Evolutionary conservation across 306 rosid genomes (phyloP).

Genomic region (Senna siamea): DNA sequence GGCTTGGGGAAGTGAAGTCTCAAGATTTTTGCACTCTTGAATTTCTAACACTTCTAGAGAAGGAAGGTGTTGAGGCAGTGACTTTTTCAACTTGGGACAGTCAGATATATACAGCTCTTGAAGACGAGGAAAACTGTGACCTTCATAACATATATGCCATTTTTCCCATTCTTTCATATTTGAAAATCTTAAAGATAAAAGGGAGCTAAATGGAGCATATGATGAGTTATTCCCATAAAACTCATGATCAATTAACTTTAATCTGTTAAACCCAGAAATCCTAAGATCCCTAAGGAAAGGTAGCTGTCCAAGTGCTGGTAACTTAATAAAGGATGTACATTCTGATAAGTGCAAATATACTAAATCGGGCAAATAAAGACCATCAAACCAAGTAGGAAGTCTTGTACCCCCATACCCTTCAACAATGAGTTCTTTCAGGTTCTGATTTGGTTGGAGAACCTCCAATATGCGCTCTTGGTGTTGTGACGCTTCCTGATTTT

Average conservation of each 20-base stretch:
- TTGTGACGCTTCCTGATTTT: not conserved
- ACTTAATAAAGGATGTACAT: not conserved
- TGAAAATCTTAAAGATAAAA: not conserved
- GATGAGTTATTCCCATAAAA: not conserved
- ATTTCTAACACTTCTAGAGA: not conserved
- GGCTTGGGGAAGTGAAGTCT: not conserved
- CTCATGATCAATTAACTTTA: not conserved
- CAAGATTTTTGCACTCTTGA: not conserved
- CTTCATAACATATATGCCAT: not conserved
- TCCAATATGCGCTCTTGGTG: not conserved
- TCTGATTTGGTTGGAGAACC: not conserved
- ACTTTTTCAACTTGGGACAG: conserved; percentile 11
- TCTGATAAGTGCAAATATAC: fast-evolving
- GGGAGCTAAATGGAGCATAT: not conserved
- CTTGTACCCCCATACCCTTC: not conserved
- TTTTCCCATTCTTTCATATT: not conserved
- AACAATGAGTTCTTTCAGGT: not conserved
- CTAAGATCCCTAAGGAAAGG: not conserved
- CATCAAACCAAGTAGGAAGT: conserved; percentile 29
- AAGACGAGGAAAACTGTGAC: conserved; percentile 24
- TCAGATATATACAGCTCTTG: not conserved
- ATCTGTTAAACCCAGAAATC: not conserved
- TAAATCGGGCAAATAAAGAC: not conserved
- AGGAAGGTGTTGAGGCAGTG: conserved; percentile 21
- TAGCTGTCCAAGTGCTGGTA: conserved; percentile 33